A percentile compares a stretch with the other conserved stretches of the same genome.
phyloP scores from a whole-genome alignment of 306 rosid species.

The Hylodesmum podocarpum region DNA sequence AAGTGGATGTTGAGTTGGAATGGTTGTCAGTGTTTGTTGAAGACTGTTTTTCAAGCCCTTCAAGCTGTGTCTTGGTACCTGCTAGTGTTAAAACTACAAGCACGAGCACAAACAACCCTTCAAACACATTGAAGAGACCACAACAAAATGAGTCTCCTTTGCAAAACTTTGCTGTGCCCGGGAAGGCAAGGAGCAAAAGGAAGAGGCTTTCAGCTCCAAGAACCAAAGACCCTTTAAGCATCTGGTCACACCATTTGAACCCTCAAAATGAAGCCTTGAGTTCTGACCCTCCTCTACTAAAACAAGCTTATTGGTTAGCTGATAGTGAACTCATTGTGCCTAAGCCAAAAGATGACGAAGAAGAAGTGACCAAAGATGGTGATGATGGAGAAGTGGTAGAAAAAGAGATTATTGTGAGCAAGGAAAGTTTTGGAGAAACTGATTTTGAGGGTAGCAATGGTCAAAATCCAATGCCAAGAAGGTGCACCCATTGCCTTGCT shows the following conservation, averaged over 20 bases:
- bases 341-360: conserved; percentile 32
- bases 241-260: conserved; percentile 40
- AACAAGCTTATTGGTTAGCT: conserved; percentile 66
- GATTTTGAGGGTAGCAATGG: conserved; percentile 14
- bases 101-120: conserved; percentile 35
- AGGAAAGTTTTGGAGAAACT: conserved; percentile 27
- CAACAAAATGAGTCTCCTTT: conserved; percentile 31
- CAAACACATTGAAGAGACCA: conserved; percentile 31
- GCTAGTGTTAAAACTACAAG: conserved; percentile 19
- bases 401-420: conserved; percentile 10
- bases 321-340: conserved; percentile 59
- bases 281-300: conserved; percentile 57
- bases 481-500: conserved; percentile 61
- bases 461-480: conserved; percentile 44
- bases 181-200: conserved; percentile 83
- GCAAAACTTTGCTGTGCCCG: conserved; percentile 47
- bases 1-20: conserved; percentile 67
- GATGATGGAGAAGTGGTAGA: conserved; percentile 16
- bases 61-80: conserved; percentile 51
- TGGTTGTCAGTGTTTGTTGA: conserved; percentile 78
- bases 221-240: conserved; percentile 40
- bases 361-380: conserved; percentile 5
- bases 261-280: conserved; percentile 39
- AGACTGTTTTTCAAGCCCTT: conserved; percentile 65
- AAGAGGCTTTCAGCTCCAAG: conserved; percentile 50